Percentiles rank a stretch among this genome's conserved stretches.
These are phyloP conservation scores for Penicillium dipodomyicola DNA, from an alignment of 495 filamentous ascomycete genomes.

Conservation along the genomic window DNA sequence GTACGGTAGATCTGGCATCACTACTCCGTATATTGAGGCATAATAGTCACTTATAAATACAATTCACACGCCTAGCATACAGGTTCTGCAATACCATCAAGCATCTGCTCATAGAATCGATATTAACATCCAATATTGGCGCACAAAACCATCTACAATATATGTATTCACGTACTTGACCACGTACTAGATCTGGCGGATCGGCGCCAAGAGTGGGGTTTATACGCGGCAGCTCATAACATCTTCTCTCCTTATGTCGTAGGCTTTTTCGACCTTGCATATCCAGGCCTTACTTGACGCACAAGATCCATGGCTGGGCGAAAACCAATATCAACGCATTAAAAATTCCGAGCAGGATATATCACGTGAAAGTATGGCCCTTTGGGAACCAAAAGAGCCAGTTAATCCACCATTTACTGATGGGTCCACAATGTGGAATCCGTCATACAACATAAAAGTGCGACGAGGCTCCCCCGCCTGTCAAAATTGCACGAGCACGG, in stretches of 20 bases:
- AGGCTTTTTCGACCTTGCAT: background rate
- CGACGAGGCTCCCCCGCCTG: no score
- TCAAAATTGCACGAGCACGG: no score
- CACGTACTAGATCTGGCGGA: background rate
- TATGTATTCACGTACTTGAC: background rate
- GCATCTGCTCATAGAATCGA: background rate
- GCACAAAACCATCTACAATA: background rate
- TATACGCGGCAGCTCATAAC: slow-evolving; percentile 1
- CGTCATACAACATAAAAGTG: no score
- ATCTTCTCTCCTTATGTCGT: background rate
- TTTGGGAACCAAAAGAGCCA: no score
- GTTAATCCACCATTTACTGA: no score
- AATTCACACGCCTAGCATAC: no score
- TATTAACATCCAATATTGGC: background rate
- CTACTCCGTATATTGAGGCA: no score
- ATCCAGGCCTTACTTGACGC: background rate
- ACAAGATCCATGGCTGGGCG: no score
- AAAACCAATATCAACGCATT: no score
- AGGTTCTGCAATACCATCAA: background rate
- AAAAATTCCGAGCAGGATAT: no score
- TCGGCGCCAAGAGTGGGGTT: slow-evolving; percentile 11
- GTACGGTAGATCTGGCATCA: background rate
- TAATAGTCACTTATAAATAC: background rate
- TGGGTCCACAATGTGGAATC: no score
- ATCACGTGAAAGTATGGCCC: no score